Evolutionary conservation across 257 asterid species (phyloP).

Genomic region (Plantago elongata): DNA sequence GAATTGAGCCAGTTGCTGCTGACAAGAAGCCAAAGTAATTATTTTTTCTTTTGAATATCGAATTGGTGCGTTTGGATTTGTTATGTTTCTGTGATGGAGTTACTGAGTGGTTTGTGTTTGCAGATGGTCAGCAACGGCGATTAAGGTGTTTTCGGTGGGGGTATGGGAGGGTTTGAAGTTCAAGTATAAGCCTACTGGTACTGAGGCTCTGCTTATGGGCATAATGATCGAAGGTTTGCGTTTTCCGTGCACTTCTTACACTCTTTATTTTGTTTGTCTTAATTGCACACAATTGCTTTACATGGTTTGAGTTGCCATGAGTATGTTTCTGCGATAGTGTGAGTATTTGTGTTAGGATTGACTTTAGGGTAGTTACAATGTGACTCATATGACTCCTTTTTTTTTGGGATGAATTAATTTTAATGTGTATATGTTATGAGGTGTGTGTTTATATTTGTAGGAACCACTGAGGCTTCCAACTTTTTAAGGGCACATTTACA

Average conservation of each 20-base stretch:
- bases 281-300: neutral
- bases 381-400: neutral
- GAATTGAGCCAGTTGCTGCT: conserved; percentile 38
- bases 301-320: neutral
- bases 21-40: conserved; percentile 50
- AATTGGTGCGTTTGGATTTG: neutral
- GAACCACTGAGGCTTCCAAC: conserved; percentile 85
- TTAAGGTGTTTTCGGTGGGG: conserved; percentile 81
- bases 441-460: conserved; percentile 33
- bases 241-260: neutral
- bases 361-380: neutral
- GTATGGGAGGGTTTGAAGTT: conserved; percentile 89
- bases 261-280: neutral
- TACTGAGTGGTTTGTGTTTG: conserved; percentile 16
- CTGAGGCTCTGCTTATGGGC: conserved; percentile 91
- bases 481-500: conserved; percentile 70
- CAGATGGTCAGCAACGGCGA: conserved; percentile 92
- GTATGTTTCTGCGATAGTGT: neutral
- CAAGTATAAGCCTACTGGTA: conserved; percentile 80
- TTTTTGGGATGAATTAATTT: neutral
- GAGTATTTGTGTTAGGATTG: neutral
- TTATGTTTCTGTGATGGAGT: neutral
- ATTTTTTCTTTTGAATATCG: neutral
- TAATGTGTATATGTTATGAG: too few relatives aligned
- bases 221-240: conserved; percentile 79